Base-by-base conservation (phyloP, 2,329 filamentous ascomycete genomes). In the Sclerotinia nivalis region DNA sequence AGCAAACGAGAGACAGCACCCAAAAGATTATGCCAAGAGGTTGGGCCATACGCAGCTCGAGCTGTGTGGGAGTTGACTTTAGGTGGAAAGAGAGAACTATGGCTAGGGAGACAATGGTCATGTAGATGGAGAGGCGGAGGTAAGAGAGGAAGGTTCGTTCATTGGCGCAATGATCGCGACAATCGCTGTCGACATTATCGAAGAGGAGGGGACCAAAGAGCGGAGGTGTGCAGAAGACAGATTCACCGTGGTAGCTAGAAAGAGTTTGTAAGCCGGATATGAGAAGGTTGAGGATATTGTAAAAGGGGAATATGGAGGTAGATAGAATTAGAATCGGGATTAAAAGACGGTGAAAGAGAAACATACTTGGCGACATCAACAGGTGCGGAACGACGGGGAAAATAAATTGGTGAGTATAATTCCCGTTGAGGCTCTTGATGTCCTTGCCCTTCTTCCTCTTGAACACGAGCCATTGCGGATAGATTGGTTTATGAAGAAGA, bases 61-160 rank as follows among this genome's bases (percentile, higher is more conserved):
- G 79, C 0, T 82, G 77, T 0, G 88, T 87, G 0, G 96, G 92
- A 75, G 89, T 81, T 25, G 84, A 84, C 77, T 93, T 94, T 64
- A 99, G 85, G 78, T 99, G 95, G 80, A 99, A 99, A 20, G 93
- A 97, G 65, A 97, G 85, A 13, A 97, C 89, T 74, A 99, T 97
- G 65, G 96, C 95, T 45, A 97, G 87, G 40, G 92, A 88, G 12
- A 98, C 93, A 66, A 99, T 85, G 73, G 93, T 89, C 87, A 98
- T 94, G 82, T 97, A 97, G 75, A 97, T 88, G 45, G 92, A 90
- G 2, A 98, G 86, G 5, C 94, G 89, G 28, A 98, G 88, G 86
- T 96, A 97, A 2, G 95, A 96, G 40, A 98, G 89, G 78, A 97
- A 97, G 0, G 88, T 79, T 62, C 84, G 82, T 75, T 87, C 85